Evolutionary conservation across 495 filamentous ascomycete genomes (phyloP).

Genomic region (Copromyces sp.): DNA sequence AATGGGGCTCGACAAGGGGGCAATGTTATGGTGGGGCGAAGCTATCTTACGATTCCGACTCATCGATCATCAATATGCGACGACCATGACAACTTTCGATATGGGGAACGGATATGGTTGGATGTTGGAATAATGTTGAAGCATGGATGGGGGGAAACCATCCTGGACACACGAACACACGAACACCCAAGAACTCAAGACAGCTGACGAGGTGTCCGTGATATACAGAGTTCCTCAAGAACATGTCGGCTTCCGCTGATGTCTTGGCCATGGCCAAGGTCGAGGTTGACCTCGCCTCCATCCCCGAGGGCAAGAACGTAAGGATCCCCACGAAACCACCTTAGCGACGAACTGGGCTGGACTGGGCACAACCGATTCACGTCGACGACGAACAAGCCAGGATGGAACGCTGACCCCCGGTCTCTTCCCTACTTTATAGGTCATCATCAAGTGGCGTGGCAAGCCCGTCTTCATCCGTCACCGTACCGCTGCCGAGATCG

Average conservation of each 20-base stretch:
- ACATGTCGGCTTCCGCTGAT: conserved; percentile 99
- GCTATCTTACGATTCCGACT: not conserved
- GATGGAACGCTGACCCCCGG: not conserved
- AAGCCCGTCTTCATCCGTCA: conserved; percentile 99
- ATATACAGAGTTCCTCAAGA: conserved; percentile 85
- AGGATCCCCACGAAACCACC: conserved; percentile 18
- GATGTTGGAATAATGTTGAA: not conserved
- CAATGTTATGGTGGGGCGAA: not conserved
- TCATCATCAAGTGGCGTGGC: conserved; percentile 99
- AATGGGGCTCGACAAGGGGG: not conserved
- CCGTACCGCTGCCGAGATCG: conserved; percentile 80
- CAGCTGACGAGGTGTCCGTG: conserved; percentile 8
- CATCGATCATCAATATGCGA: not conserved
- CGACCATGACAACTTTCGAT: not conserved
- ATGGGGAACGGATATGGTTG: not conserved
- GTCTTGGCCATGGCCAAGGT: conserved; percentile 99
- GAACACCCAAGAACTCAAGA: not conserved
- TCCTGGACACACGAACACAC: not conserved
- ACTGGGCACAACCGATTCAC: not conserved
- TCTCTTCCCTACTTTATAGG: conserved; percentile 38
- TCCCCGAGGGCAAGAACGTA: conserved; percentile 99
- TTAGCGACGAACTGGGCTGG: not conserved
- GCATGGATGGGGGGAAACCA: not conserved
- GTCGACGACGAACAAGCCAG: not conserved
- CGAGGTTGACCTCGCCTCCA: conserved; percentile 81